These are phyloP conservation scores for Ustilago crameri DNA, from an alignment of 1,284 basidiomycete genomes.

Conservation along the genomic window DNA sequence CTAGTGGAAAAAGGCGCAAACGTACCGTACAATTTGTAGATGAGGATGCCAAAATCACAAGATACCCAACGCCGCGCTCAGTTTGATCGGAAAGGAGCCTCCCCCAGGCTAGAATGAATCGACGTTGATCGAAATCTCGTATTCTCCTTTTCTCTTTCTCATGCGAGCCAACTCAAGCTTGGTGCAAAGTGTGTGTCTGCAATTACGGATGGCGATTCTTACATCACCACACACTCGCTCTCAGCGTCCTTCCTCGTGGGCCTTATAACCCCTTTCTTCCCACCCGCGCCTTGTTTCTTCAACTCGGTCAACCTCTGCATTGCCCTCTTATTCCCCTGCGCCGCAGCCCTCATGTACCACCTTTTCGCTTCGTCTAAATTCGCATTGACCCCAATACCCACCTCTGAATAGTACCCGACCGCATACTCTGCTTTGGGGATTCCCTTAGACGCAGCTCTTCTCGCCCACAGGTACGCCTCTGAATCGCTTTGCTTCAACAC, in stretches of 20 bases:
- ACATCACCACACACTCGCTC: constrained; percentile 59
- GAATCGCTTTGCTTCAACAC: constrained; percentile 96
- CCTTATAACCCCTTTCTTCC: constrained; percentile 47
- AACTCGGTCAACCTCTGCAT: constrained; percentile 91
- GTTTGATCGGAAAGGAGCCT: too few relatives aligned
- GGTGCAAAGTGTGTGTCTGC: too few relatives aligned
- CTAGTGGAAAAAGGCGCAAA: too few relatives aligned
- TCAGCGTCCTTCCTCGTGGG: constrained; percentile 61
- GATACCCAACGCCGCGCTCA: too few relatives aligned
- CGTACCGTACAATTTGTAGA: too few relatives aligned
- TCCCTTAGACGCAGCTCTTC: constrained; percentile 70
- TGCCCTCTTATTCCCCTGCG: constrained; percentile 91
- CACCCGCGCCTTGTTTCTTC: constrained; percentile 64
- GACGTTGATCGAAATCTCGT: too few relatives aligned
- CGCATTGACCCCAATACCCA: constrained; percentile 95
- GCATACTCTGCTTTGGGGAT: constrained; percentile 77
- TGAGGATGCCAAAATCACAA: too few relatives aligned
- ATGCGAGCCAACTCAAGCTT: too few relatives aligned
- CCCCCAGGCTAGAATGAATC: too few relatives aligned
- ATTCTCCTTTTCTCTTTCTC: too few relatives aligned
- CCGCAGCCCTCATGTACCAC: constrained; percentile 91
- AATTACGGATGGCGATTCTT: too few relatives aligned
- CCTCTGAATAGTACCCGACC: constrained; percentile 90
- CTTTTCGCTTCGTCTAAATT: constrained; percentile 95
- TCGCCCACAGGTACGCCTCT: constrained; percentile 82